Evolutionary conservation across 2,329 filamentous ascomycete genomes (phyloP), one percentile per base, ranked within the genome.

Genomic region (Aspergillus novoparasiticus): DNA sequence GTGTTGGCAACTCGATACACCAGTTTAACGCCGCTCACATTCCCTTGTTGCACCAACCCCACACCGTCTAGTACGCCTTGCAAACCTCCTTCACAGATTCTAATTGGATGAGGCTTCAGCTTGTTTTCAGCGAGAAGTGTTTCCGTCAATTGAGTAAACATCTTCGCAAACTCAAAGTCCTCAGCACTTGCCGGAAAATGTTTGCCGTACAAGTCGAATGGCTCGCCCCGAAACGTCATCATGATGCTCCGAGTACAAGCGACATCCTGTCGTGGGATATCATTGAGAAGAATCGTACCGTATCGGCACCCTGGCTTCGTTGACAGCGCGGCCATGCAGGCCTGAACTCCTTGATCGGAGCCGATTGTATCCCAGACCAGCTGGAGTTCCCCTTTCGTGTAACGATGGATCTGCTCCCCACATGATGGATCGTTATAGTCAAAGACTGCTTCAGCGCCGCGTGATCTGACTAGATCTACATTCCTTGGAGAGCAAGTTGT

Each of bases 401-500:
- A 34, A 34, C 30, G 28, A n/a, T 53, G 16, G 26, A 53, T 34
- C 50, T 53, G 16, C 26, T 53, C 21, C 16, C 26, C 50, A 21
- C 50, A 53, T 53, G 30, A n/a, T 53, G 28, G 50, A 21, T 53
- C 50, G 19, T 21, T 19, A 14, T 69, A 68, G 48, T 68, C 65
- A 28, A 68, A 67, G 5, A 51, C 60, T 6, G 21, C 51, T 11
- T 58, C 64, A 6, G 68, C 68, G 3, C 68, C 66, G 26, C 46
- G 57, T 6, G 21, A 12, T 11, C 58, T 36, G 2, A 65, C 65
- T 0, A 66, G 39, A 5, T 59, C 58, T 19, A 51, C 53, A 41
- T 65, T 66, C 4, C 21, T 50, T 1, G 67, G 59, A 0, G 67
- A 66, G 41, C 64, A 68, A 16, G 64, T 68, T 0, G 64, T 55